Base-by-base conservation (phyloP, 768 basidiomycete genomes). In the Suillus ampliporus region DNA sequence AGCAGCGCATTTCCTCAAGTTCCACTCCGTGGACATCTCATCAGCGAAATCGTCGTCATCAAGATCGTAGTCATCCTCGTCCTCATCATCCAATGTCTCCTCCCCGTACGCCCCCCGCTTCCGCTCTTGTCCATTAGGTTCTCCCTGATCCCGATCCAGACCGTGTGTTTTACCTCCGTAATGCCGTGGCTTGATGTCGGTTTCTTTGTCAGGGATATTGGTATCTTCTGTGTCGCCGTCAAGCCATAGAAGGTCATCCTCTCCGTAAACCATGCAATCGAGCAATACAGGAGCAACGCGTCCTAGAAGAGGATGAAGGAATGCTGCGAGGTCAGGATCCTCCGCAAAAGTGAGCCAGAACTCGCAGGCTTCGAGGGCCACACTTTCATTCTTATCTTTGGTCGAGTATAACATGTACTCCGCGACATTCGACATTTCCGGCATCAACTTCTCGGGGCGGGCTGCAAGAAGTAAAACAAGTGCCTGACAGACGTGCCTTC, bases 301-400 rank as follows among this genome's bases (percentile, higher is more conserved):
- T n/a, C 83, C 88, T 10, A 99, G 83, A 63, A 95, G 84, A 2
- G 96, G 96, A 63, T 88, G 89, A 31, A 99, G 82, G 73, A 90
- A 92, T 3, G 88, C 86, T 11, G 89, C 88, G 26, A 99, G 83
- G 56, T 95, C 94, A 43, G 89, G 89, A 68, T 98, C 95, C 74
- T 99, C 97, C 17, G 97, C 96, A 72, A 99, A 99, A 1, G 96
- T 97, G 64, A 99, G 83, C 97, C 97, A 99, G 77, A 99, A 99
- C 82, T 99, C 97, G 83, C 96, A 97, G 26, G 97, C 97, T 79
- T 99, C 97, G 54, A 99, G 83, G 3, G 97, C 95, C 58, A 95
- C 97, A 65, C 90, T 91, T 78, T 98, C 96, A 75, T 98, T 95
- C 79, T 92, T 92, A 82, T 98, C 96, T 78, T 96, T 95, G 15